These are phyloP conservation scores for Eucalyptus caleyi DNA, from an alignment of 345 rosid species.

Conservation along the genomic window DNA sequence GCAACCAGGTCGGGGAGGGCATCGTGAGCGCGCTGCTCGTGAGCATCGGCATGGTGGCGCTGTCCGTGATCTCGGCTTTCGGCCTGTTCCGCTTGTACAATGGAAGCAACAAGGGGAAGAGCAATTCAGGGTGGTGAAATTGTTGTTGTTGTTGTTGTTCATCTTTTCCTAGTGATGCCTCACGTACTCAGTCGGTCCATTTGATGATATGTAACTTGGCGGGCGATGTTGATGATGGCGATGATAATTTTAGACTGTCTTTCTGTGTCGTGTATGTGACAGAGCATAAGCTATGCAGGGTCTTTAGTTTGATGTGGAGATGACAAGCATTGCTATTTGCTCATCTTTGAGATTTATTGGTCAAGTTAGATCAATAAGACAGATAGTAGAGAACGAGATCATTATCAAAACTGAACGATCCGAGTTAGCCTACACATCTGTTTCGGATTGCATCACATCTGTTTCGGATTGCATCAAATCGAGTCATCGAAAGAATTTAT, in stretches of 20 bases:
- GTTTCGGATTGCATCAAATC: neutral
- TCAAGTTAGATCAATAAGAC: neutral
- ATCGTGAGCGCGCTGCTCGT: conserved; percentile 38
- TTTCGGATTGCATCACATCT: no score
- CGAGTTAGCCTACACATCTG: neutral
- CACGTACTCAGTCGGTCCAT: neutral
- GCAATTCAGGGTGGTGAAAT: conserved; percentile 8
- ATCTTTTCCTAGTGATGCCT: neutral
- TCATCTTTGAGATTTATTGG: neutral
- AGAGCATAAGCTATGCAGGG: neutral
- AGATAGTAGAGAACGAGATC: neutral
- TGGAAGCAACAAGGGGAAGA: conserved; percentile 7
- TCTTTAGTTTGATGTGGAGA: neutral
- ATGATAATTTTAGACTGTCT: neutral
- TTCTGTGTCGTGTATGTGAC: neutral
- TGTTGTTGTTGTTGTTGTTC: neutral
- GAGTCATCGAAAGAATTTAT: neutral
- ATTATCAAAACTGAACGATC: neutral
- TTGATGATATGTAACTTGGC: neutral
- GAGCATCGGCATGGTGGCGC: conserved; percentile 34
- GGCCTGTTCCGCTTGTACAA: conserved; percentile 79
- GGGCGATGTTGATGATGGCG: neutral
- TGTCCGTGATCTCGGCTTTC: conserved; percentile 70
- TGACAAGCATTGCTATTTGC: neutral
- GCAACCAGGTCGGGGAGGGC: conserved; percentile 63